These are phyloP conservation scores for Saposhnikovia divaricata DNA, from an alignment of 129 eudicot species.

Conservation along the genomic window DNA sequence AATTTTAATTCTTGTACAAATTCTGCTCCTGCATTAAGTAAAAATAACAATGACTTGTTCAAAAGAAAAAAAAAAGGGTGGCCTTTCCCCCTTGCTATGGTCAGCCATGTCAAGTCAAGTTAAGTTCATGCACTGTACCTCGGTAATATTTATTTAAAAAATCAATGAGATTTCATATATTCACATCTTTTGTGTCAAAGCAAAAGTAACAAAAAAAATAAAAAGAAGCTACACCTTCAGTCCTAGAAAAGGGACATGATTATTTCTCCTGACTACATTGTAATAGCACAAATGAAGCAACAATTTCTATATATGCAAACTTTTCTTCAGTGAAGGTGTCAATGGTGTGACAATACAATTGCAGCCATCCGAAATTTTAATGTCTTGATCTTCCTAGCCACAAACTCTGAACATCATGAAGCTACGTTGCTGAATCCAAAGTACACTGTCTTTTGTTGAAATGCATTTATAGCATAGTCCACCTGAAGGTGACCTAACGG, in stretches of 20 bases:
- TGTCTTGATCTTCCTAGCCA: neutral
- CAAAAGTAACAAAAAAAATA: neutral
- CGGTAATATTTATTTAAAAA: neutral
- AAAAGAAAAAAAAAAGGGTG: too few relatives aligned
- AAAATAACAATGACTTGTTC: too few relatives aligned
- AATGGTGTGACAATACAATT: neutral
- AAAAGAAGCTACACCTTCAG: neutral
- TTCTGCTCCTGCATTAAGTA: too few relatives aligned
- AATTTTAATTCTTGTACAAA: too few relatives aligned
- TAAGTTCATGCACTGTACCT: too few relatives aligned
- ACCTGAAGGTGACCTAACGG: constrained; percentile 79
- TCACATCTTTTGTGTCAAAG: neutral
- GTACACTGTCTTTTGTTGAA: constrained; percentile 69
- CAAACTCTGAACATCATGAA: constrained; percentile 26
- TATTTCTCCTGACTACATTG: neutral
- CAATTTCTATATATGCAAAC: neutral
- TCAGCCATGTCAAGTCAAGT: too few relatives aligned
- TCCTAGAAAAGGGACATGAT: neutral
- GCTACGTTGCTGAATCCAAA: constrained; percentile 61
- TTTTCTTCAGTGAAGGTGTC: neutral
- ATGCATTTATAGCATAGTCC: constrained; percentile 72
- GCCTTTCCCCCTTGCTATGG: too few relatives aligned
- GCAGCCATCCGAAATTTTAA: constrained; percentile 1
- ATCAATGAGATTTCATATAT: neutral
- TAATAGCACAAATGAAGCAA: neutral